These are phyloP conservation scores for Cyberlindnera xylosilytica DNA, from an alignment of 805 yeast species.

Conservation along the genomic window DNA sequence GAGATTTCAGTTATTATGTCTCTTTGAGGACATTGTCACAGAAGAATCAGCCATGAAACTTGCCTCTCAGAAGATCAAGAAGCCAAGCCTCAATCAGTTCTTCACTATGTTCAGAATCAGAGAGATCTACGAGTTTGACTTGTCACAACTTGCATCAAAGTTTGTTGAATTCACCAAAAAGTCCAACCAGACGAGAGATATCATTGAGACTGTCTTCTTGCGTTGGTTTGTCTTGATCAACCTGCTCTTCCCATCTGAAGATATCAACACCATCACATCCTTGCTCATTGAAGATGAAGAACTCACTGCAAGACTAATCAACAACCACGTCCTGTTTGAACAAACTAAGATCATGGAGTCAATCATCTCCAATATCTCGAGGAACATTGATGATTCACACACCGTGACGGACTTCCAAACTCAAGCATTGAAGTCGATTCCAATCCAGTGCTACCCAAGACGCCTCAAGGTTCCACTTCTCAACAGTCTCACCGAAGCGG, in stretches of 20 bases:
- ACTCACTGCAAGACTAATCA: slow-evolving; percentile 27
- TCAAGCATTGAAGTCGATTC: slow-evolving; percentile 32
- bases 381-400: slow-evolving; percentile 6
- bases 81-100: slow-evolving; percentile 20
- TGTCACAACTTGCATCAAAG: slow-evolving; percentile 15
- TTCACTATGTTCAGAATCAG: slow-evolving; percentile 46
- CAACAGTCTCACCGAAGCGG: slow-evolving; percentile 22
- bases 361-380: slow-evolving; percentile 26
- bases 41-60: slow-evolving; percentile 23
- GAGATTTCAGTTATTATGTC: slow-evolving; percentile 43
- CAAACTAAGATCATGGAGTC: slow-evolving; percentile 37
- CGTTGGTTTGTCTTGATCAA: slow-evolving; percentile 58
- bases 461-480: slow-evolving; percentile 28
- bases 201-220: slow-evolving; percentile 30
- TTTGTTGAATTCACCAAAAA: slow-evolving; percentile 28
- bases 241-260: slow-evolving; percentile 29
- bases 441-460: slow-evolving; percentile 47
- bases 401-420: slow-evolving; percentile 3
- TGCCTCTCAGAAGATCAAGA: slow-evolving; percentile 1
- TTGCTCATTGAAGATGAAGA: slow-evolving; percentile 23
- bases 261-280: slow-evolving; percentile 30
- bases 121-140: slow-evolving; percentile 39
- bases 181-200: slow-evolving; percentile 12
- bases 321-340: slow-evolving; percentile 44
- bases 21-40: slow-evolving; percentile 39